Evolutionary conservation across 495 filamentous ascomycete genomes (phyloP).

Genomic region (Umbilicaria muhlenbergii): DNA sequence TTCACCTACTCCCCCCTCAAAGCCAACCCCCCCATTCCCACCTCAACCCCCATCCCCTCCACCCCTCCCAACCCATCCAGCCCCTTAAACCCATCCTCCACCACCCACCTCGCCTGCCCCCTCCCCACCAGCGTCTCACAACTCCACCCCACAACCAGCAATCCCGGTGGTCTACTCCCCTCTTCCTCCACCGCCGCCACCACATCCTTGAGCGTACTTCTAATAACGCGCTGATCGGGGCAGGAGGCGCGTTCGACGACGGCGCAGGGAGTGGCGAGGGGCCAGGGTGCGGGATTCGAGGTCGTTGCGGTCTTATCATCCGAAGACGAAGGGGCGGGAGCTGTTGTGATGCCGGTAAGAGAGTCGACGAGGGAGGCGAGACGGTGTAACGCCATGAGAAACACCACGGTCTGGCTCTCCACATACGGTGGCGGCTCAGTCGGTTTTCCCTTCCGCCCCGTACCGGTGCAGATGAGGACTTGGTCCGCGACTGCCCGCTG

Average conservation of each 20-base stretch:
- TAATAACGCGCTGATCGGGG: constrained; percentile 81
- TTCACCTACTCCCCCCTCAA: background rate
- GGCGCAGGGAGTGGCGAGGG: constrained; percentile 60
- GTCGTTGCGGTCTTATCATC: background rate
- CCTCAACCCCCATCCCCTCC: constrained; percentile 13
- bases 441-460: constrained; percentile 76
- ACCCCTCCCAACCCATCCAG: constrained; percentile 27
- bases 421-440: constrained; percentile 70
- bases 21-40: constrained; percentile 3
- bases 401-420: constrained; percentile 68
- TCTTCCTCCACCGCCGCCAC: constrained; percentile 75
- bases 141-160: constrained; percentile 75
- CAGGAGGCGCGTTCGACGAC: constrained; percentile 92
- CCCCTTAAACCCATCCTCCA: constrained; percentile 77
- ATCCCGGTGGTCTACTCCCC: constrained; percentile 74
- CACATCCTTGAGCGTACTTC: constrained; percentile 68
- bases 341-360: constrained; percentile 29
- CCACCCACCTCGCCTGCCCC: constrained; percentile 53
- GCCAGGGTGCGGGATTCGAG: constrained; percentile 20
- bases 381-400: constrained; percentile 88
- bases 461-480: constrained; percentile 86
- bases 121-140: constrained; percentile 57
- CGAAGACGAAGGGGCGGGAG: constrained; percentile 9
- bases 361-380: constrained; percentile 53
- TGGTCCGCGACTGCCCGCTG: constrained; percentile 85